Conservation (phyloP, 768 basidiomycete genomes). For the Lentinula raphanica region DNA sequence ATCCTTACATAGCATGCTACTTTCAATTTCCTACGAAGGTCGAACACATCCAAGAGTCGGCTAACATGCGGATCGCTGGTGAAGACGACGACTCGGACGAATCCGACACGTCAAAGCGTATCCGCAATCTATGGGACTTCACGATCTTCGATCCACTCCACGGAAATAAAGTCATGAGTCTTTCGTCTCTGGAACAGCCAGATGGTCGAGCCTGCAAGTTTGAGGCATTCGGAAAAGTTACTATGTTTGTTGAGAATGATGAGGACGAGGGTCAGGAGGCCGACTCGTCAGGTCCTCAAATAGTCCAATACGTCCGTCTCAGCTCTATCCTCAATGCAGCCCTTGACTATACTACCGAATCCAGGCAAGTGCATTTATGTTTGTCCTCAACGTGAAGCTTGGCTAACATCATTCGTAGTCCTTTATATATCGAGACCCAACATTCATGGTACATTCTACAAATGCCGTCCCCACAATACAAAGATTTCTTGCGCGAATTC, state of each 20-base stretch:
- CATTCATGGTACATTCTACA: conserved; percentile 60
- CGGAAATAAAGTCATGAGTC: conserved; percentile 39
- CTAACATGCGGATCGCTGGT: conserved; percentile 31
- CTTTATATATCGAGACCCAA: conserved; percentile 60
- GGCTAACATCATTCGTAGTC: conserved; percentile 38
- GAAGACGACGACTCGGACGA: conserved; percentile 33
- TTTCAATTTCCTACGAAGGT: not conserved
- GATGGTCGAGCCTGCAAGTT: conserved; percentile 35
- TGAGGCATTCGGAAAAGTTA: conserved; percentile 53
- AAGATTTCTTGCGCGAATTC: conserved; percentile 39
- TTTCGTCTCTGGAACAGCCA: conserved; percentile 40
- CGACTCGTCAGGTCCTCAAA: conserved; percentile 28
- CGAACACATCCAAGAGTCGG: not conserved
- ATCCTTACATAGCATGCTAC: not conserved
- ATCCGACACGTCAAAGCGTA: conserved; percentile 42
- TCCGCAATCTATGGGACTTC: conserved; percentile 56
- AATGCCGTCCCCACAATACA: conserved; percentile 42
- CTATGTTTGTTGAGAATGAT: conserved; percentile 42
- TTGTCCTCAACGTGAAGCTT: conserved; percentile 3
- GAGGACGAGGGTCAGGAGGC: conserved; percentile 65
- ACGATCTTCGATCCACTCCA: conserved; percentile 52
- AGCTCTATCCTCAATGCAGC: conserved; percentile 41
- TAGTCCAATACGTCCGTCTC: conserved; percentile 38
- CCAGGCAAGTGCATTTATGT: conserved; percentile 40
- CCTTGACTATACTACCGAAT: conserved; percentile 43